phyloP scores from a whole-genome alignment of 2,329 filamentous ascomycete genomes.

The Colletotrichum lentis region DNA sequence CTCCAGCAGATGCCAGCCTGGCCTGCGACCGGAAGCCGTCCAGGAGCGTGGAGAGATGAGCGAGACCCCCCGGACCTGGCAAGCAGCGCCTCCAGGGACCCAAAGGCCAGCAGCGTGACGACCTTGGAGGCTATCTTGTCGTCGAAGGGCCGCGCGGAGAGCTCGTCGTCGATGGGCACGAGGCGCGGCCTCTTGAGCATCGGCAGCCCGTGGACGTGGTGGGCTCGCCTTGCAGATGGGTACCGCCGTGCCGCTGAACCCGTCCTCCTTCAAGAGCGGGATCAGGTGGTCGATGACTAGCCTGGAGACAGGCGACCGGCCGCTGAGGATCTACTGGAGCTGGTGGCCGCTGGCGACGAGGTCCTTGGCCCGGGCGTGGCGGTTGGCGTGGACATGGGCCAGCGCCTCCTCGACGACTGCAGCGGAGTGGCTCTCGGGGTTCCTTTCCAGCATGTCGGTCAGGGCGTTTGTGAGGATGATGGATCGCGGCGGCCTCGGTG shows the following conservation, averaged over 20 bases:
- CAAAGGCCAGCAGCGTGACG: not conserved
- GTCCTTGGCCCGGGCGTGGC: conserved; percentile 9
- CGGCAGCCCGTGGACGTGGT: conserved; percentile 12
- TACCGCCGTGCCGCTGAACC: not conserved
- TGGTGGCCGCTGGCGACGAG: conserved; percentile 13
- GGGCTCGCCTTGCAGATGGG: conserved; percentile 19
- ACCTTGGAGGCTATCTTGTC: conserved; percentile 1
- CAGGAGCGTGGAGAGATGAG: not conserved
- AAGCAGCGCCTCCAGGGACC: not conserved
- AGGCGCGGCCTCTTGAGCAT: not conserved
- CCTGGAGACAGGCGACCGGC: conserved; percentile 17
- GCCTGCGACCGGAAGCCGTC: not conserved
- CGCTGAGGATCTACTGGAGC: conserved; percentile 21
- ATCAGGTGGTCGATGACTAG: conserved; percentile 4
- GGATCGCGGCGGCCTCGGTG: conserved; percentile 41
- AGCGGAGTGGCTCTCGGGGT: not conserved
- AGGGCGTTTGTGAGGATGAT: conserved; percentile 40
- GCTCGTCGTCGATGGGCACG: conserved; percentile 21
- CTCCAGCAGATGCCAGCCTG: not conserved
- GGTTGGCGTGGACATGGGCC: conserved; percentile 23
- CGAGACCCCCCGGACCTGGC: not conserved
- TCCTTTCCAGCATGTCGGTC: conserved; percentile 18
- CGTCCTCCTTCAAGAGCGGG: conserved; percentile 15
- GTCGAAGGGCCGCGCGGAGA: not conserved
- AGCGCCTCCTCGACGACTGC: not conserved